Evolutionary conservation across 2,329 filamentous ascomycete species (phyloP).

Genomic region (Coleophoma crateriformis): DNA sequence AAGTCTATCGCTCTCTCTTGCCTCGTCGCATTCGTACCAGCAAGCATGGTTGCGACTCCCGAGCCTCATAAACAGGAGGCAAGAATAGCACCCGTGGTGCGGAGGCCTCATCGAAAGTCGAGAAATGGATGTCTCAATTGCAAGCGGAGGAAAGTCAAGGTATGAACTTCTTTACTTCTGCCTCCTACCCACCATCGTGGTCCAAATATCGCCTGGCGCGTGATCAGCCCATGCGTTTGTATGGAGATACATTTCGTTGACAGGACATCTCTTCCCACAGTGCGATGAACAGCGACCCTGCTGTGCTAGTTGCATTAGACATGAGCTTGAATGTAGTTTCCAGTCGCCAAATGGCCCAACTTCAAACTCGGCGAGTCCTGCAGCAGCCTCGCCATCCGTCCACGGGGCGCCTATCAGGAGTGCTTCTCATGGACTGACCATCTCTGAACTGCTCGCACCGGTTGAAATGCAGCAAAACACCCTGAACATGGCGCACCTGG

Average conservation of each 20-base stretch:
- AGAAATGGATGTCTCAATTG: slow-evolving; percentile 28
- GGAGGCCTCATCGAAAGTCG: slow-evolving; percentile 18
- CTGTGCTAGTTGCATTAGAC: slow-evolving; percentile 8
- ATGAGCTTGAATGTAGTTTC: slow-evolving; percentile 2
- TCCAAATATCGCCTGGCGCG: background rate
- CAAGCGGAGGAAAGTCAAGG: slow-evolving; percentile 30
- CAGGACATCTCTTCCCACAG: background rate
- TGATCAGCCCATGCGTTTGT: background rate
- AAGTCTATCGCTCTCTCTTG: too few relatives aligned
- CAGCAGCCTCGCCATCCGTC: background rate
- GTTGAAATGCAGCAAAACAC: background rate
- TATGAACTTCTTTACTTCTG: slow-evolving; percentile 4
- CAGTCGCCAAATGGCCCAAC: slow-evolving; percentile 3
- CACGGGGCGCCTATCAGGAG: background rate
- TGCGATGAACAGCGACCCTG: slow-evolving; percentile 8
- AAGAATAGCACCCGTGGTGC: background rate
- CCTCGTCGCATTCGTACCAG: too few relatives aligned
- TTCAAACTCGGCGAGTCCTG: background rate
- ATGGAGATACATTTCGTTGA: background rate
- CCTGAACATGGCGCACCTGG: slow-evolving; percentile 35
- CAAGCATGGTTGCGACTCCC: too few relatives aligned
- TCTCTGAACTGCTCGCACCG: background rate
- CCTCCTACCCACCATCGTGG: too few relatives aligned
- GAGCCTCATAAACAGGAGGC: too few relatives aligned
- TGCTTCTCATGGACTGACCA: too few relatives aligned